A percentile compares a stretch with the other conserved stretches of the same genome.
Conservation (phyloP, 192 early-diverging fungal genomes). For the Allomyces javanicus region DNA sequence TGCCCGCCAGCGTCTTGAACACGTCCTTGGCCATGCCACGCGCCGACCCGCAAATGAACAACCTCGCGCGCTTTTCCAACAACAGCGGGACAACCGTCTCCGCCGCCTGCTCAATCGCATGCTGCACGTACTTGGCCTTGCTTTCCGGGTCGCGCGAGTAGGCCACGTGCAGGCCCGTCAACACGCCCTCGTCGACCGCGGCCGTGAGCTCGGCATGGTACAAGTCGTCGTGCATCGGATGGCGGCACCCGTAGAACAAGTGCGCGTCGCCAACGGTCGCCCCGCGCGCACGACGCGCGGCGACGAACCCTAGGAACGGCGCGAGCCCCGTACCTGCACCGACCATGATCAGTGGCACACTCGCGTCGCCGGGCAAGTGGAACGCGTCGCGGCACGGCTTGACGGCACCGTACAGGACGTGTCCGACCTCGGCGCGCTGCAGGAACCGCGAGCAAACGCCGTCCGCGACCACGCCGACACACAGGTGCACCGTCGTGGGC, state of each 20-base stretch:
- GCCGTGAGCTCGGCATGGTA: not conserved
- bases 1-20: constrained; percentile 2
- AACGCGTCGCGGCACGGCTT: constrained; percentile 2
- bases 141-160: constrained; percentile 5
- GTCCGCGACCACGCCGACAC: constrained; percentile 10
- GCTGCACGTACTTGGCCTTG: constrained; percentile 5
- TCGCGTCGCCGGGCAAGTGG: not conserved
- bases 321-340: constrained; percentile 4
- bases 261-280: not conserved
- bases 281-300: not conserved
- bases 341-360: constrained; percentile 1
- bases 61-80: not conserved
- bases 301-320: constrained; percentile 4
- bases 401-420: not conserved
- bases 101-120: not conserved
- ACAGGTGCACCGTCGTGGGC: constrained; percentile 1
- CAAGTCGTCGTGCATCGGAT: not conserved
- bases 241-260: constrained; percentile 2
- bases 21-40: constrained; percentile 11
- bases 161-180: constrained; percentile 4
- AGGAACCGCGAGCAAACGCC: constrained; percentile 9
- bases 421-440: not conserved
- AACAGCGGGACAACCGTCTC: not conserved
- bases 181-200: not conserved
- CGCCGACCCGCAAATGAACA: constrained; percentile 11